A percentile compares a stretch with the other conserved stretches of the same genome.
phyloP scores from a whole-genome alignment of 495 filamentous ascomycete genomes.

The Penicillium macrosclerotiorum region DNA sequence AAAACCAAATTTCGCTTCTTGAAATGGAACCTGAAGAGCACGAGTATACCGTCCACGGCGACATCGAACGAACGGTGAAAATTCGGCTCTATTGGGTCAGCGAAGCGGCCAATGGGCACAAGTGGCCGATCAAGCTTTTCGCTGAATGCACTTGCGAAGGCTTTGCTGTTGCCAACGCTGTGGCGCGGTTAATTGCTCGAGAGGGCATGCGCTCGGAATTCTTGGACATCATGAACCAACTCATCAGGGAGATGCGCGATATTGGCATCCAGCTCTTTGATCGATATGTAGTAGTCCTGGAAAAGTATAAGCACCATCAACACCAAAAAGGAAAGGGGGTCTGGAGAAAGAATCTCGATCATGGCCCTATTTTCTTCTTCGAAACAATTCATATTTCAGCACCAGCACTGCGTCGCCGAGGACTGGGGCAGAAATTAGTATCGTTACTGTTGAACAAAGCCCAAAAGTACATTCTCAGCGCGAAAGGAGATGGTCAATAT shows the following conservation, averaged over 20 bases:
- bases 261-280: slow-evolving; percentile 27
- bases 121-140: slow-evolving; percentile 18
- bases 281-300: slow-evolving; percentile 30
- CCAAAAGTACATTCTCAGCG: slow-evolving; percentile 5
- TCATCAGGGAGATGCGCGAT: slow-evolving; percentile 9
- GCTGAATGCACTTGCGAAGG: slow-evolving; percentile 21
- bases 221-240: slow-evolving; percentile 18
- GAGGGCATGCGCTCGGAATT: slow-evolving; percentile 16
- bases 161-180: slow-evolving; percentile 16
- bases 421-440: slow-evolving; percentile 16
- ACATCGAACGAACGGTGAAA: slow-evolving; percentile 18
- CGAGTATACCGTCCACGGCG: slow-evolving; percentile 17
- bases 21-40: slow-evolving; percentile 19
- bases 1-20: slow-evolving; percentile 14
- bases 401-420: slow-evolving; percentile 17
- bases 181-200: slow-evolving; percentile 19
- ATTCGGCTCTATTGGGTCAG: slow-evolving; percentile 16
- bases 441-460: slow-evolving; percentile 15
- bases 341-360: slow-evolving; percentile 29
- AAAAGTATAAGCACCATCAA: slow-evolving; percentile 25
- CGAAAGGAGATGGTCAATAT: slow-evolving; percentile 5
- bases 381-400: slow-evolving; percentile 21
- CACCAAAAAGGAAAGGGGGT: slow-evolving; percentile 30
- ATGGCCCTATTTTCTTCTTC: slow-evolving; percentile 28
- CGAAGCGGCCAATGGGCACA: slow-evolving; percentile 7